Conservation (phyloP, 192 early-diverging fungal genomes). For the Phlyctochytrium planicorne region DNA sequence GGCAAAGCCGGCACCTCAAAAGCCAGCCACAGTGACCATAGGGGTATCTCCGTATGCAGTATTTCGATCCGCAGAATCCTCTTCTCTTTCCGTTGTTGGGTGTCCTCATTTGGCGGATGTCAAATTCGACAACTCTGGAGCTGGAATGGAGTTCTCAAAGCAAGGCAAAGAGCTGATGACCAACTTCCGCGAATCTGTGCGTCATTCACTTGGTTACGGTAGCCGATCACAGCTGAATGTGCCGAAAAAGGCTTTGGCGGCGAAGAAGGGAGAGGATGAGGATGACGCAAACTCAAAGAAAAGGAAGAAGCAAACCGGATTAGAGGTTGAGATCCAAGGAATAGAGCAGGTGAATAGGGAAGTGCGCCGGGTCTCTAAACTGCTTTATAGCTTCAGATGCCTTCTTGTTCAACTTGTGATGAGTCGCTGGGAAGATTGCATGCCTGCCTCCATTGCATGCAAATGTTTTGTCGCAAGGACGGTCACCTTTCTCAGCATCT, state of each 20-base stretch:
- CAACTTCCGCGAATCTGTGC: background rate
- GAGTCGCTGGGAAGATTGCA: slow-evolving; percentile 52
- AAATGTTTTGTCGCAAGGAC: slow-evolving; percentile 74
- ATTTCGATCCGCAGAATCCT: slow-evolving; percentile 14
- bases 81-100: slow-evolving; percentile 19
- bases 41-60: slow-evolving; percentile 28
- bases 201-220: slow-evolving; percentile 20
- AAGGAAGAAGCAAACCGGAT: slow-evolving; percentile 29
- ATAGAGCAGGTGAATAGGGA: slow-evolving; percentile 21
- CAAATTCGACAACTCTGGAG: slow-evolving; percentile 4
- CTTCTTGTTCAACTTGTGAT: slow-evolving; percentile 31
- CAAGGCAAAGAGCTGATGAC: background rate
- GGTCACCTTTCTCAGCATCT: slow-evolving; percentile 54
- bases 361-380: slow-evolving; percentile 4
- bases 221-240: background rate
- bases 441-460: slow-evolving; percentile 81
- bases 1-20: background rate
- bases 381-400: slow-evolving; percentile 25
- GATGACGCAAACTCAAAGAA: slow-evolving; percentile 23
- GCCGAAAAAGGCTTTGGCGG: background rate
- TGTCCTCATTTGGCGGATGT: slow-evolving; percentile 31
- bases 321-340: background rate
- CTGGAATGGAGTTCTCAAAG: background rate
- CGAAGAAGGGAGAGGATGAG: slow-evolving; percentile 5
- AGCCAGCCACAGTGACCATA: no score